phyloP scores from a whole-genome alignment of 202 grass and related monocot species.

The Bolboschoenoplectus hybrid region DNA sequence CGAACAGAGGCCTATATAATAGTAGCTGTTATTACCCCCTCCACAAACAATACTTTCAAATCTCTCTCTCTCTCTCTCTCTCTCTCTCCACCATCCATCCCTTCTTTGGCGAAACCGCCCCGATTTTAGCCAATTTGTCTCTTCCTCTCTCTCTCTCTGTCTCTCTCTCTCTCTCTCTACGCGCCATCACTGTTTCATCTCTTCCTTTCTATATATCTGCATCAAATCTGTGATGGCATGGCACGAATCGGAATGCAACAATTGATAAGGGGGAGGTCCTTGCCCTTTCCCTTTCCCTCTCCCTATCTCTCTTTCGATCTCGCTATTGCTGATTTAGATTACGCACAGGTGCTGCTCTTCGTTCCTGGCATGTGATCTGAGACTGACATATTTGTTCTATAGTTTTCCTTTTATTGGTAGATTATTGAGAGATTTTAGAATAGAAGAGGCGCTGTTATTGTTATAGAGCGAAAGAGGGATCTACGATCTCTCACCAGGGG shows the following conservation, averaged over 20 bases:
- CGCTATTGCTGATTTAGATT: neutral
- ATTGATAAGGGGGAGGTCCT: neutral
- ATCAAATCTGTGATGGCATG: neutral
- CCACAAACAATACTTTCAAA: neutral
- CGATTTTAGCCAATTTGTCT: conserved; percentile 44
- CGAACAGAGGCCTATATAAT: conserved; percentile 40
- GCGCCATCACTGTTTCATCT: neutral
- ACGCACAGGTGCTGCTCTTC: neutral
- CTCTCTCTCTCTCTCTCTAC: neutral
- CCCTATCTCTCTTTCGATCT: neutral
- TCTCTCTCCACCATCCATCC: conserved; percentile 20
- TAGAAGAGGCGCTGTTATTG: conserved; percentile 1
- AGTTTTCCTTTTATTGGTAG: neutral
- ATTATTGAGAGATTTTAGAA: conserved; percentile 3
- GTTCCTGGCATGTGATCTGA: neutral
- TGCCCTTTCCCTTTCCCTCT: neutral
- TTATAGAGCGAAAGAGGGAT: conserved; percentile 9
- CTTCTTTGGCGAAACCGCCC: conserved; percentile 22
- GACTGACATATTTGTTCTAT: neutral
- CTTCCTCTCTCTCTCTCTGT: neutral
- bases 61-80: neutral
- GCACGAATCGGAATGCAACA: neutral
- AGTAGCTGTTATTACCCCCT: conserved; percentile 16
- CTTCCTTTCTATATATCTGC: no score
- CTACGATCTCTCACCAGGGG: neutral